Conservation (phyloP, 2,329 filamentous ascomycete species). For the Beauveria rudraprayagi region DNA sequence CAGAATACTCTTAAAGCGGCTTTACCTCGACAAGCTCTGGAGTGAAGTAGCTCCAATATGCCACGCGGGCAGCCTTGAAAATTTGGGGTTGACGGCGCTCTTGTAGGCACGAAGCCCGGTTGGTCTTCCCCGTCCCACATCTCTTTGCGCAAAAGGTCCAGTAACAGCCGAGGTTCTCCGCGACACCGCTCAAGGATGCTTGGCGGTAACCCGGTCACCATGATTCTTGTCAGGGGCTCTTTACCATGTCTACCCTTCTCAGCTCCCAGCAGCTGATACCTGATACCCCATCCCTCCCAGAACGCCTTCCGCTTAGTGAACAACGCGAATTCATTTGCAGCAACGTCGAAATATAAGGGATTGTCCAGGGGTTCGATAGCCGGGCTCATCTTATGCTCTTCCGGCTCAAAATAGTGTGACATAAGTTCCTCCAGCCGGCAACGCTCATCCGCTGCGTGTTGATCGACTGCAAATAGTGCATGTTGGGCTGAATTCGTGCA, state of each 20-base stretch:
- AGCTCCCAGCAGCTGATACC: slow-evolving; percentile 40
- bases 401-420: slow-evolving; percentile 35
- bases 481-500: slow-evolving; percentile 18
- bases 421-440: slow-evolving; percentile 71
- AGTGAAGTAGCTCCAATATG: slow-evolving; percentile 69
- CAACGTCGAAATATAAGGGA: slow-evolving; percentile 58
- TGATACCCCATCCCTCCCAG: slow-evolving; percentile 69
- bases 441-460: slow-evolving; percentile 91
- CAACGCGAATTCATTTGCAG: slow-evolving; percentile 49
- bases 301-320: slow-evolving; percentile 45
- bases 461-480: slow-evolving; percentile 74
- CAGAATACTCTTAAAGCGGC: neutral
- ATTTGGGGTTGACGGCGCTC: slow-evolving; percentile 10
- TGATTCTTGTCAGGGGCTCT: slow-evolving; percentile 26
- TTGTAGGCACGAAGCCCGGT: neutral
- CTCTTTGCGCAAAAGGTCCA: slow-evolving; percentile 67
- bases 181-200: slow-evolving; percentile 70
- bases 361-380: slow-evolving; percentile 31
- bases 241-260: neutral
- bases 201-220: slow-evolving; percentile 55
- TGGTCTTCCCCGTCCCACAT: slow-evolving; percentile 57
- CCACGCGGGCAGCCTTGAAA: slow-evolving; percentile 66
- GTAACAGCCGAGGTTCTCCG: slow-evolving; percentile 60
- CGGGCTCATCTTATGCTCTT: slow-evolving; percentile 24
- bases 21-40: slow-evolving; percentile 63